A percentile compares a stretch with the other conserved stretches of the same genome.
phyloP scores from a whole-genome alignment of 768 basidiomycete species.

The Russula ochroleuca region DNA sequence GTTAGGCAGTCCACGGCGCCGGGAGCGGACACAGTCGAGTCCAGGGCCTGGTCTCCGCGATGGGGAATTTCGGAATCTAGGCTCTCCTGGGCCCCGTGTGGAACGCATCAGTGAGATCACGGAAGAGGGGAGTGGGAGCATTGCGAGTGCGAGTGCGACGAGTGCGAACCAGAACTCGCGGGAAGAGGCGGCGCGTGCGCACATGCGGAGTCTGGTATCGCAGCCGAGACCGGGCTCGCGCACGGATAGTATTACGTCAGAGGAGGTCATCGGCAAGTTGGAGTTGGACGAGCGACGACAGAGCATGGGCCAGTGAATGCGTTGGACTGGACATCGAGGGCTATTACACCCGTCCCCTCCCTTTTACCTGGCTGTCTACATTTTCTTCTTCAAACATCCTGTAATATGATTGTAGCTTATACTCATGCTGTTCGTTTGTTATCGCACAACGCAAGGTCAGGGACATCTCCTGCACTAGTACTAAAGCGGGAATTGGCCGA shows the following conservation, averaged over 20 bases:
- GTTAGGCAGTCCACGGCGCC: conserved; percentile 38
- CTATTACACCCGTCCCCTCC: neutral
- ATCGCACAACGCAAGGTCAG: too few relatives aligned
- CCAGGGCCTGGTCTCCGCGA: conserved; percentile 20
- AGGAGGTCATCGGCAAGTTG: conserved; percentile 54
- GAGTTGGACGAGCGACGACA: conserved; percentile 37
- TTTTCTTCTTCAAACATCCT: conserved; percentile 4
- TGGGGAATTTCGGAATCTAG: conserved; percentile 9
- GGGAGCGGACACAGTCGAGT: conserved; percentile 31
- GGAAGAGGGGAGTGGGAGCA: conserved; percentile 22
- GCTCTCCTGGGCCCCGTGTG: conserved; percentile 20
- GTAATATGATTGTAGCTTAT: conserved; percentile 22
- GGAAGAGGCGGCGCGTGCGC: conserved; percentile 26
- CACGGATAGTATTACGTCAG: conserved; percentile 42
- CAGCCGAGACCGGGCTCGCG: conserved; percentile 35
- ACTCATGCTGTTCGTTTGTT: conserved; percentile 17
- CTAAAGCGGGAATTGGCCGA: neutral
- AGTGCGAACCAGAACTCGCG: conserved; percentile 24
- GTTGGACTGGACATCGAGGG: conserved; percentile 11
- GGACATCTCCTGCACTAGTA: neutral
- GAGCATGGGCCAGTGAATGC: conserved; percentile 18
- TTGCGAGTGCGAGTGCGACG: conserved; percentile 4
- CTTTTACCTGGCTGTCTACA: neutral
- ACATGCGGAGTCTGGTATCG: conserved; percentile 20
- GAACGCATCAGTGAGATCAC: conserved; percentile 28